Base-by-base conservation (phyloP, 768 basidiomycete species). In the Symmetrospora coprosmae region DNA sequence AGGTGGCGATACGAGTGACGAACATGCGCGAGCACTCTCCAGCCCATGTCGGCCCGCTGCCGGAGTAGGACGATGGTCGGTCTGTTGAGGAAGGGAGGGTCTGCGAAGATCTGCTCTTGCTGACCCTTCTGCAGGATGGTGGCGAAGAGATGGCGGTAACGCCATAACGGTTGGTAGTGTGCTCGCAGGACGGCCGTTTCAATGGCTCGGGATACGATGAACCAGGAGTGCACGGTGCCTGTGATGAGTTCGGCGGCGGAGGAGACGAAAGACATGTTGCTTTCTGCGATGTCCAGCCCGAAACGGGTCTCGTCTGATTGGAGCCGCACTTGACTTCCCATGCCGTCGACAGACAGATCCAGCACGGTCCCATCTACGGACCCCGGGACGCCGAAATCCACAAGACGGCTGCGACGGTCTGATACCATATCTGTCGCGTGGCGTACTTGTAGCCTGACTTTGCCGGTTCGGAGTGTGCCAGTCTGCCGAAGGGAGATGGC, bases 41-140 rank as follows among this genome's bases (percentile, higher is more conserved):
- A 89, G 1, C 78, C 76, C 0, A 78, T 72, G 63, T 86, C 82
- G 25, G 78, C 78, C 25, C 89, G 84, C 48, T 87, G 70, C 34
- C 76, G 69, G 45, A 83, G 79, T 7, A 86, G 83, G 8, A 77
- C 43, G 76, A 79, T 68, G 2, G 87, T 88, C 5, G 86, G 85
- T 47, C 88, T 86, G 30, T 82, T 86, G 31, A 85, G 81, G 21
- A 87, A 88, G 14, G 87, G 75, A 7, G 86, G 84, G 68, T 89
- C 85, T 2, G 66, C 63, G 17, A 46, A 33, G 27, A 67, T 58
- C 13, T 56, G 34, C n/a, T 60, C 33, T 4, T 59, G 25, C 17
- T 65, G 47, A 7, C 64, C 62, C 0, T 17, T 35, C 19, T 58
- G 41, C 6, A 49, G 45, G 58, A 66, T 56, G 27, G 34, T 27